Evolutionary conservation across 75 land plant species (phyloP).

Genomic region (Sequoiadendron giganteum): DNA sequence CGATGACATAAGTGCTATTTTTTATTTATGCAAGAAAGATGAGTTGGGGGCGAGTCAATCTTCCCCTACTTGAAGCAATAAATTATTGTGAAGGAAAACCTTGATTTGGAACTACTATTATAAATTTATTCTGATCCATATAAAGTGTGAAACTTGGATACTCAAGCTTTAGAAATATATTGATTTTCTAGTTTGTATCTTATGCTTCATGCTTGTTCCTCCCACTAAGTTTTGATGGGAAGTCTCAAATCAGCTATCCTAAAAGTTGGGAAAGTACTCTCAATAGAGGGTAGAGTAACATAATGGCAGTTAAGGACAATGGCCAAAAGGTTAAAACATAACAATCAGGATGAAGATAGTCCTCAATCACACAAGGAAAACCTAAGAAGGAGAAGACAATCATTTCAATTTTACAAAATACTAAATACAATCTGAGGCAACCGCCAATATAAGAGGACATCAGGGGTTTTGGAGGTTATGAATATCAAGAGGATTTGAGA

Average conservation of each 20-base stretch:
- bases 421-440: too few relatives aligned
- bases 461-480: too few relatives aligned
- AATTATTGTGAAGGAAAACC: neutral
- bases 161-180: constrained; percentile 1
- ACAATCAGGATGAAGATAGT: too few relatives aligned
- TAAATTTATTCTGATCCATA: neutral
- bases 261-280: neutral
- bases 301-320: too few relatives aligned
- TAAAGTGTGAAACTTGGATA: neutral
- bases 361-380: too few relatives aligned
- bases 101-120: neutral
- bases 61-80: constrained; percentile 4
- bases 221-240: neutral
- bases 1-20: constrained; percentile 56
- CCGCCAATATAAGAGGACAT: too few relatives aligned
- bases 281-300: too few relatives aligned
- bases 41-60: constrained; percentile 77
- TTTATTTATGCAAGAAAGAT: constrained; percentile 85
- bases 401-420: too few relatives aligned
- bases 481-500: too few relatives aligned
- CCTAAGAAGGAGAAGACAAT: too few relatives aligned
- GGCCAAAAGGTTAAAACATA: too few relatives aligned
- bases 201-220: constrained; percentile 6
- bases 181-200: constrained; percentile 9
- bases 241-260: neutral